These are phyloP conservation scores for Solanum arcanum DNA, from an alignment of 257 asterid species.

Conservation along the genomic window DNA sequence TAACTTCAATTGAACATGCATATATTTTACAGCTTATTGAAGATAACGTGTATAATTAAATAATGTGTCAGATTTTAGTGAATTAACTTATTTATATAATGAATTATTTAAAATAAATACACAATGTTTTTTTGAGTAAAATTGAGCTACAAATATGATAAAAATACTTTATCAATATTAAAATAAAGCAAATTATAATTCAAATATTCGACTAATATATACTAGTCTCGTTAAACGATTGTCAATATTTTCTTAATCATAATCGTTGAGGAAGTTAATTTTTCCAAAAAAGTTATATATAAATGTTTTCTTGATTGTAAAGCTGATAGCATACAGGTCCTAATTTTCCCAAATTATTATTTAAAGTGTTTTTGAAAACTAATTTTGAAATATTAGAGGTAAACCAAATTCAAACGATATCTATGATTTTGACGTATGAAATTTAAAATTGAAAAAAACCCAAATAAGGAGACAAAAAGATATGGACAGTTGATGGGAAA, in stretches of 20 bases:
- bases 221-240: background rate
- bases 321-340: background rate
- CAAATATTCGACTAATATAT: background rate
- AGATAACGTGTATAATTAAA: background rate
- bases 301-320: background rate
- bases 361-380: background rate
- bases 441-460: background rate
- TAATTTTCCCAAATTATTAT: background rate
- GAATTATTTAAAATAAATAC: background rate
- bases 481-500: background rate
- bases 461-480: background rate
- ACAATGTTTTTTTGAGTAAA: too few relatives aligned
- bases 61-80: background rate
- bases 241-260: background rate
- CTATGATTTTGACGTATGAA: background rate
- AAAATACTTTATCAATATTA: background rate
- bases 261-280: background rate
- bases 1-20: background rate
- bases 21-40: background rate
- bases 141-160: background rate
- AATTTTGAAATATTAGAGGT: background rate
- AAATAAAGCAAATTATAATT: background rate
- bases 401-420: background rate
- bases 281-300: background rate
- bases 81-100: too few relatives aligned